These are phyloP conservation scores for Neurospora terricola DNA, from an alignment of 495 filamentous ascomycete species.

Conservation along the genomic window DNA sequence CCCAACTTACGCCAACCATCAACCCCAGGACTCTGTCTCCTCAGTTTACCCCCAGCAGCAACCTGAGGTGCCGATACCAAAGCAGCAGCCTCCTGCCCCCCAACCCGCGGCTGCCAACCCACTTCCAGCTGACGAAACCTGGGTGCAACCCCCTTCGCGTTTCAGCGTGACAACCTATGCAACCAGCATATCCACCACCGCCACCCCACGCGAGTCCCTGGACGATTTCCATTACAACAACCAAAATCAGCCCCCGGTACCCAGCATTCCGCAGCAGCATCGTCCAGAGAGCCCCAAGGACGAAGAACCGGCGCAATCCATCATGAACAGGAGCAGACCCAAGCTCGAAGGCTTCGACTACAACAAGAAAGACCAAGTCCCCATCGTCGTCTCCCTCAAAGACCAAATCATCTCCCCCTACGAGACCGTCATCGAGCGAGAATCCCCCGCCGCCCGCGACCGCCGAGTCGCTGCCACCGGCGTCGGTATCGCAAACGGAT, in stretches of 20 bases:
- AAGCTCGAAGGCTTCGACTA: slow-evolving; percentile 3
- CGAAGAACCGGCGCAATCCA: slow-evolving; percentile 7
- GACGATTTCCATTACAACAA: slow-evolving; percentile 19
- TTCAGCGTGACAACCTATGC: slow-evolving; percentile 68
- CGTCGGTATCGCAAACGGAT: neutral
- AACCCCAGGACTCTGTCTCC: slow-evolving; percentile 26
- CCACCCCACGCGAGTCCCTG: slow-evolving; percentile 46
- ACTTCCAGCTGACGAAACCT: slow-evolving; percentile 12
- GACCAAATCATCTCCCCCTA: slow-evolving; percentile 19
- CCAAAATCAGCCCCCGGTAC: slow-evolving; percentile 24
- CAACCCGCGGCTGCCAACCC: slow-evolving; percentile 9
- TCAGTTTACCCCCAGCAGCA: slow-evolving; percentile 27
- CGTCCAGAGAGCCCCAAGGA: neutral
- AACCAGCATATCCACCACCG: slow-evolving; percentile 34
- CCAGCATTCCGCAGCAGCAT: slow-evolving; percentile 16
- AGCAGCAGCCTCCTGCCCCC: slow-evolving; percentile 11
- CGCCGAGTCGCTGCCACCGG: slow-evolving; percentile 4
- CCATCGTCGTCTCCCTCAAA: slow-evolving; percentile 19
- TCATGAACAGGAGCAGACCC: slow-evolving; percentile 30
- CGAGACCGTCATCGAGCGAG: neutral
- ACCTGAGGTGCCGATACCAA: neutral
- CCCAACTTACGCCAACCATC: slow-evolving; percentile 18
- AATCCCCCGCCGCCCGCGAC: slow-evolving; percentile 8
- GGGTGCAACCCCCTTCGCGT: slow-evolving; percentile 50
- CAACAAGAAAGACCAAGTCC: slow-evolving; percentile 6